Conservation (phyloP, 2,329 filamentous ascomycete genomes). For the Neonectria faginata region DNA sequence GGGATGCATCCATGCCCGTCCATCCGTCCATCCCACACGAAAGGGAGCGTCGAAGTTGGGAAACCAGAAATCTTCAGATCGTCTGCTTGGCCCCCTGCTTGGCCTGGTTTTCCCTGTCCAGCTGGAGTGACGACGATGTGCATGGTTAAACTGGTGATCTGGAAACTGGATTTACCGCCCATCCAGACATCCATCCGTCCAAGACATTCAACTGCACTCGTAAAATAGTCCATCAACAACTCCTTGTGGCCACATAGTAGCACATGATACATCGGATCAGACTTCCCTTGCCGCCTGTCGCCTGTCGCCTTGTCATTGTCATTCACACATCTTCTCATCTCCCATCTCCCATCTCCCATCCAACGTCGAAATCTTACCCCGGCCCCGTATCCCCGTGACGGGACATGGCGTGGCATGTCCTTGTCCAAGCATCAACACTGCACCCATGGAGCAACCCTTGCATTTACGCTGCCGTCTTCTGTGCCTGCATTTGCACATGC, state of each 20-base stretch:
- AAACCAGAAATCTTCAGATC: neutral
- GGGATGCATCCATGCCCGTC: neutral
- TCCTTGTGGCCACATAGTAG: conserved; percentile 11
- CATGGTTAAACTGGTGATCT: neutral
- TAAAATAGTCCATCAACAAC: too few relatives aligned
- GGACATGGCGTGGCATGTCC: conserved; percentile 19
- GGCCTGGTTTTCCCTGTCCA: neutral
- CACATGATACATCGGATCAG: neutral
- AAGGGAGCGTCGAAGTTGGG: neutral
- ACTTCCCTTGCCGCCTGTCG: neutral
- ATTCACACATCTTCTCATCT: conserved; percentile 5
- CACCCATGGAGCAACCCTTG: neutral
- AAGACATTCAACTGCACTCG: neutral
- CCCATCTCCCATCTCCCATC: conserved; percentile 2
- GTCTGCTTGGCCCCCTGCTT: neutral
- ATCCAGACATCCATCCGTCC: neutral
- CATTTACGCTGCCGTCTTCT: neutral
- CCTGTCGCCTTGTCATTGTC: neutral
- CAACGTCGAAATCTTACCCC: neutral
- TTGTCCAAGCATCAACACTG: conserved; percentile 9
- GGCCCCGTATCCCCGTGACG: neutral
- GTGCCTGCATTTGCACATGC: neutral
- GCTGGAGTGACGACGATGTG: neutral
- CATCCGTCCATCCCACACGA: neutral
- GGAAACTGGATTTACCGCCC: neutral